Evolutionary conservation across 2,329 filamentous ascomycete genomes (phyloP).

Genomic region (Nothomitra cinnamomea): DNA sequence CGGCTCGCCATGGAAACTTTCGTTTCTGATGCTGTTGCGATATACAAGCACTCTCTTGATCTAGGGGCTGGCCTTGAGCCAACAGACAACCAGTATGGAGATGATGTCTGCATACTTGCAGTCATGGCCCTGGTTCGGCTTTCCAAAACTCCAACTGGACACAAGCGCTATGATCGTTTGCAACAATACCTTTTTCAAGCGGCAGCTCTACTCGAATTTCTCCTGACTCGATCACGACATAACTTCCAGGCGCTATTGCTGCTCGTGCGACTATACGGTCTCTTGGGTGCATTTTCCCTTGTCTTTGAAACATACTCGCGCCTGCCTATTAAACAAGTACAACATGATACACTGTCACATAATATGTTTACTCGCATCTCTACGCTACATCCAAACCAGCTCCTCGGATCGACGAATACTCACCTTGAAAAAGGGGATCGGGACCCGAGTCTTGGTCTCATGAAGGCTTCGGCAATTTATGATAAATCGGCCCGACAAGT

Average conservation of each 20-base stretch:
- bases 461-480: conserved; percentile 4
- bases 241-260: conserved; percentile 24
- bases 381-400: conserved; percentile 18
- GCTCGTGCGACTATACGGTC: conserved; percentile 21
- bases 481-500: conserved; percentile 3
- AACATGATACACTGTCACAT: conserved; percentile 24
- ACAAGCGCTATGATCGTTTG: not conserved
- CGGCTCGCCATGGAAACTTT: conserved; percentile 17
- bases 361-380: conserved; percentile 23
- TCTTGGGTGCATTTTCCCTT: conserved; percentile 21
- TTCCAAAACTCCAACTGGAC: conserved; percentile 6
- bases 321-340: conserved; percentile 24
- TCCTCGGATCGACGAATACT: not conserved
- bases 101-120: conserved; percentile 15
- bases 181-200: conserved; percentile 14
- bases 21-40: conserved; percentile 21
- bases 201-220: conserved; percentile 17
- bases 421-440: conserved; percentile 1
- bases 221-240: conserved; percentile 18
- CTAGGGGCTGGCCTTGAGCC: conserved; percentile 12
- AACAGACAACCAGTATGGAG: conserved; percentile 16
- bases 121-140: conserved; percentile 16
- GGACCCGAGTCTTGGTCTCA: conserved; percentile 4
- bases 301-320: conserved; percentile 22
- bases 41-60: conserved; percentile 13